Base-by-base conservation (phyloP, 2,329 filamentous ascomycete genomes). In the Ceratocystis cacaofunesta region DNA sequence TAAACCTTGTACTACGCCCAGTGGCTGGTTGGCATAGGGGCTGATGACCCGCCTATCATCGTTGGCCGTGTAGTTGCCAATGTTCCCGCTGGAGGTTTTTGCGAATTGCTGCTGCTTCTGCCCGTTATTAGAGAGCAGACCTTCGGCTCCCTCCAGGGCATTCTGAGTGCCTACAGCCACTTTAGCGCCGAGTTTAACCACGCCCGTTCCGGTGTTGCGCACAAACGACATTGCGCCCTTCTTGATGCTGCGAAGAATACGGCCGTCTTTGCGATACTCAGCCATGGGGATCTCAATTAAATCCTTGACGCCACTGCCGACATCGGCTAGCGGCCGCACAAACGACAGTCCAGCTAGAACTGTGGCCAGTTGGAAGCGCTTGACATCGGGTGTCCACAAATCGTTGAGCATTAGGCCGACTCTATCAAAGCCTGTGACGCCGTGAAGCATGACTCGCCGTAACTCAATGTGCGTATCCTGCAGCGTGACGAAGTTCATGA, bases 401-500 rank as follows among this genome's bases (percentile, higher is more conserved):
- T 95, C 90, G 72, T 97, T 97, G 43, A 99, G 82, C 1, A 87
- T 92, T 74, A 92, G 85, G 64, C 94, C 91, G 1, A 99, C 81
- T 62, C 89, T 86, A 70, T 97, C 92, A 70, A 97, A 96, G 0
- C 94, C 94, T 6, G 85, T 85, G 0, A 96, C 84, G 32, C 95
- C 94, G 70, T 97, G 96, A 44, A 97, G 85, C 70, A 99, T 97
- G 30, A 89, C 88, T 73, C 92, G 92, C 12, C 89, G 84, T 64
- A 99, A 81, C 5, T 88, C 83, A 81, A 99, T 88, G 68, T 92
- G 86, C 1, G 94, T 86, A 69, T 89, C 87, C 70, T 99, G 94
- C 0, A 99, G 82, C 15, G 92, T 89, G 69, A 99, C 82, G 73
- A 99, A 96, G 74, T 99, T 99, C 92, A 97, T 97, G 72, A 99